Evolutionary conservation across 331 rosid genomes (phyloP).

Genomic region (Stylosanthes scabra): DNA sequence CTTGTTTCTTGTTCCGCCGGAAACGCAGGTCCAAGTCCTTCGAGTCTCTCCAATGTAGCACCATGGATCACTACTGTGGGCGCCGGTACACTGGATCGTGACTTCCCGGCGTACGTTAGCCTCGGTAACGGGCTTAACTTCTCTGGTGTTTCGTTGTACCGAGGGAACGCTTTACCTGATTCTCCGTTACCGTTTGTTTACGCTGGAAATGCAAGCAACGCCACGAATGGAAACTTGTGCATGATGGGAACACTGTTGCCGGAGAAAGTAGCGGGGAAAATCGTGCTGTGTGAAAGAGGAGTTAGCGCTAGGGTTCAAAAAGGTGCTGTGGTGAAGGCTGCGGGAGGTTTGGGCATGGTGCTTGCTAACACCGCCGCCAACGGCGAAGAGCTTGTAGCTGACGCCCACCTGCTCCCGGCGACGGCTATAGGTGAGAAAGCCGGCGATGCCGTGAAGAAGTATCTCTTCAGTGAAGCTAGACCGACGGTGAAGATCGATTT

Average conservation of each 20-base stretch:
- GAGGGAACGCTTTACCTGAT: conserved; percentile 58
- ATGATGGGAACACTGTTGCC: conserved; percentile 71
- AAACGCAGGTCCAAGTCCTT: conserved; percentile 76
- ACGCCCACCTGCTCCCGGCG: conserved; percentile 82
- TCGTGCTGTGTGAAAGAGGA: conserved; percentile 87
- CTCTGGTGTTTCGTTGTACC: conserved; percentile 85
- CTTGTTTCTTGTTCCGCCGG: conserved; percentile 91
- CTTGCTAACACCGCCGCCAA: conserved; percentile 75
- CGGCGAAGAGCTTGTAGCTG: conserved; percentile 93
- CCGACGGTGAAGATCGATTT: conserved; percentile 69
- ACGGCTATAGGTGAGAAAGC: conserved; percentile 69
- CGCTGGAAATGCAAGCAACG: conserved; percentile 73
- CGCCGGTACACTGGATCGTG: conserved; percentile 94
- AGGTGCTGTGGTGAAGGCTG: conserved; percentile 76
- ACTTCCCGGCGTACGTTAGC: conserved; percentile 76
- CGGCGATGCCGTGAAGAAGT: conserved; percentile 60
- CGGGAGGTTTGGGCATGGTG: conserved; percentile 87
- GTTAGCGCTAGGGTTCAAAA: conserved; percentile 84
- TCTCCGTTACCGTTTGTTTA: conserved; percentile 59
- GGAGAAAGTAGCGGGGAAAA: conserved; percentile 73
- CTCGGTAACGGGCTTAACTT: conserved; percentile 77
- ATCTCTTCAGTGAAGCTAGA: conserved; percentile 54
- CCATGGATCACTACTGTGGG: conserved; percentile 97
- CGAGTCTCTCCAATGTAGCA: conserved; percentile 72
- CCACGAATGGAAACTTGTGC: conserved; percentile 71